These are phyloP conservation scores for Poa annua DNA, from an alignment of 176 grass and related monocot genomes.

Conservation along the genomic window DNA sequence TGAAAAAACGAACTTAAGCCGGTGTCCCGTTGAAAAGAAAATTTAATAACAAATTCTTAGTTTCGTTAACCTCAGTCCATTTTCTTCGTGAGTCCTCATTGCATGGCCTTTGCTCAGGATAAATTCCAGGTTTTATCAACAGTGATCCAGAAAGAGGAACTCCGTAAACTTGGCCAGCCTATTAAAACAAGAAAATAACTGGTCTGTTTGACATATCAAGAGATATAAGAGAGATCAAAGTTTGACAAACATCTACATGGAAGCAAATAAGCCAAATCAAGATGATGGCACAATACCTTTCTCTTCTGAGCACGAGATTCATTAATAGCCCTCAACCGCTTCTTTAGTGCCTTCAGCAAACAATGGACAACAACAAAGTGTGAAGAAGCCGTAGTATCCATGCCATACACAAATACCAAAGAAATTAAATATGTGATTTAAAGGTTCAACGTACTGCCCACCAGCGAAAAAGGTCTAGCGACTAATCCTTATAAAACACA, in stretches of 20 bases:
- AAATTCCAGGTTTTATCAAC: slow-evolving; percentile 83
- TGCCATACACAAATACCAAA: slow-evolving; percentile 31
- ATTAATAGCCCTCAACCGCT: slow-evolving; percentile 90
- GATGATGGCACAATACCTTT: slow-evolving; percentile 61
- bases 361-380: slow-evolving; percentile 27
- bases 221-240: slow-evolving; percentile 35
- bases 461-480: background rate
- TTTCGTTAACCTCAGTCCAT: slow-evolving; percentile 83
- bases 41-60: slow-evolving; percentile 35
- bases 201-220: slow-evolving; percentile 21
- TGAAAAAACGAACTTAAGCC: slow-evolving; percentile 7
- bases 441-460: background rate
- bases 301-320: slow-evolving; percentile 97
- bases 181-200: slow-evolving; percentile 41
- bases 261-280: slow-evolving; percentile 32
- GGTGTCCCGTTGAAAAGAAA: slow-evolving; percentile 16
- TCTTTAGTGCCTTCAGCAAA: slow-evolving; percentile 72
- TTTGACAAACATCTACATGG: slow-evolving; percentile 33
- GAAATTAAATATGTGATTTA: background rate
- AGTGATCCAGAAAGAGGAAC: slow-evolving; percentile 88
- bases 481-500: background rate
- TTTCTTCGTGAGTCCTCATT: slow-evolving; percentile 81
- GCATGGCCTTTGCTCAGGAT: slow-evolving; percentile 90
- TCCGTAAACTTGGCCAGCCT: slow-evolving; percentile 99
- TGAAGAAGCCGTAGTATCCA: slow-evolving; percentile 36